Evolutionary conservation across 2,329 filamentous ascomycete genomes (phyloP).

Genomic region (Ceratocystis lukuohia): DNA sequence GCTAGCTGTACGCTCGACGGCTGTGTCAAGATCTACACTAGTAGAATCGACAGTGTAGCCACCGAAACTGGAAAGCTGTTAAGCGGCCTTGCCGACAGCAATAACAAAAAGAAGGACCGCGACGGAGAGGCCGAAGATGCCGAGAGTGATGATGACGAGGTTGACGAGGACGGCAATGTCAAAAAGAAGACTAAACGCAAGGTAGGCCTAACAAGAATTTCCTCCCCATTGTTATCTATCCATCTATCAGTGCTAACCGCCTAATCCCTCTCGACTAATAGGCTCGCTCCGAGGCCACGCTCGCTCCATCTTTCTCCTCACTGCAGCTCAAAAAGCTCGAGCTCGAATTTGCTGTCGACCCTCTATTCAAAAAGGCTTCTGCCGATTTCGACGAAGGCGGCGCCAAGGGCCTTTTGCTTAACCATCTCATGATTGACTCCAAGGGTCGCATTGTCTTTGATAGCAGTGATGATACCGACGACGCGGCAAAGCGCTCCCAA

Average conservation of each 20-base stretch:
- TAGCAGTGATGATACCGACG: slow-evolving; percentile 74
- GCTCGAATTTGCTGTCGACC: slow-evolving; percentile 89
- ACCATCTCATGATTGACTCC: slow-evolving; percentile 90
- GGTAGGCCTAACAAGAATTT: slow-evolving; percentile 34
- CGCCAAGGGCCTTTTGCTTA: slow-evolving; percentile 85
- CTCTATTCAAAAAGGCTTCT: slow-evolving; percentile 97
- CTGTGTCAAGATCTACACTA: slow-evolving; percentile 98
- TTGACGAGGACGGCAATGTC: slow-evolving; percentile 47
- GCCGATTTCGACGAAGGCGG: slow-evolving; percentile 98
- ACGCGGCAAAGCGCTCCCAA: slow-evolving; percentile 29
- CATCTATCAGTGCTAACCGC: background rate
- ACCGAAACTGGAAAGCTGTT: slow-evolving; percentile 92
- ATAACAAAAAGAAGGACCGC: slow-evolving; percentile 57
- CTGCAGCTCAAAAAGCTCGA: slow-evolving; percentile 95
- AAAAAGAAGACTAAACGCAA: slow-evolving; percentile 54
- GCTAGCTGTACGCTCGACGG: slow-evolving; percentile 95
- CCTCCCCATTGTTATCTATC: background rate
- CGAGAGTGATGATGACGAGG: slow-evolving; percentile 44
- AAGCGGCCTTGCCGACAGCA: slow-evolving; percentile 82
- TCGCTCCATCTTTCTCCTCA: slow-evolving; percentile 76
- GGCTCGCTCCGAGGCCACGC: slow-evolving; percentile 77
- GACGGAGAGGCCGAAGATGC: slow-evolving; percentile 49
- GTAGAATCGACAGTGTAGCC: slow-evolving; percentile 92
- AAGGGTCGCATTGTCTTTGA: slow-evolving; percentile 94
- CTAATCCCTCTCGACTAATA: slow-evolving; percentile 26